Base-by-base conservation (phyloP, 306 rosid species). In the Medicago arabica region DNA sequence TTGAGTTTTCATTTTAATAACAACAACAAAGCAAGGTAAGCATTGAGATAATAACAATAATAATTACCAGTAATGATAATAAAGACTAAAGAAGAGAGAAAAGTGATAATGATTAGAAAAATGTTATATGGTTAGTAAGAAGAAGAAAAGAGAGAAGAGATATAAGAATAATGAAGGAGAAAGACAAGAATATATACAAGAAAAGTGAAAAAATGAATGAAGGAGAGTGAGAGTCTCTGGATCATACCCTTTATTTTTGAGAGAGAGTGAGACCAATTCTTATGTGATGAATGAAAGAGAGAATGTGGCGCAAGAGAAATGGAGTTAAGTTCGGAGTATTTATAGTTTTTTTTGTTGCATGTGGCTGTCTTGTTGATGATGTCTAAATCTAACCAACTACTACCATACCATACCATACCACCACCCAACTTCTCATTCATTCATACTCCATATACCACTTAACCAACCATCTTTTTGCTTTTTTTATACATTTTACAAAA, bases 181-280 rank as follows among this genome's bases (percentile, higher is more conserved):
- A 31, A 61, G 8, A 11, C 1, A 25, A 5, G 39, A 23, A 23
- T 25, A 59, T 59, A 61, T 31, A 61, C n/a, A 61, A 15, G 34
- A 7, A 60, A 31, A 34, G 21, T 28, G 39, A 25, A 16, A 28
- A 54, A 28, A 81, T 69, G 77, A 64, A 75, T 10, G 84, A 75
- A 69, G 40, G 81, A 69, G 84, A 81, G 81, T 51, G 64, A 75
- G 69, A 75, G 60, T 54, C 60, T 77, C 82, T 39, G 17, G 8
- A 17, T 19, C 69, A 7, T 44, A 76, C 81, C 89, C 59, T 34
- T 58, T 6, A 19, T 55, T 15, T 74, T 71, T 34, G 38, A 34
- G 38, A 34, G 50, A 47, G 28, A 21, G 3, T 64, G 81, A 71
- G 88, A 86, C 76, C 10, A 51, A 77, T 78, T 82, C 87, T 73